Evolutionary conservation across 345 rosid genomes (phyloP).

Genomic region (Melaleuca quinquenervia): DNA sequence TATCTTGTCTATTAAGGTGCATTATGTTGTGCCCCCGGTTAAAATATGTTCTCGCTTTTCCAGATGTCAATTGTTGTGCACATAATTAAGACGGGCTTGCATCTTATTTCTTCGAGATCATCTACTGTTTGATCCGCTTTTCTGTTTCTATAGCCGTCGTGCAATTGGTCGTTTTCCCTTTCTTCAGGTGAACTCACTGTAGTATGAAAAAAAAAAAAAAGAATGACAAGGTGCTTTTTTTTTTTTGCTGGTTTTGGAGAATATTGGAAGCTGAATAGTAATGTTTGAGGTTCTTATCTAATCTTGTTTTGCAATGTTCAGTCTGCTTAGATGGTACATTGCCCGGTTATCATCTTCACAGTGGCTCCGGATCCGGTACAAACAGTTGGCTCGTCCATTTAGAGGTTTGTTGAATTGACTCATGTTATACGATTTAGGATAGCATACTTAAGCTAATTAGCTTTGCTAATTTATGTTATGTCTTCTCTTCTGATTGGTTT

Average conservation of each 20-base stretch:
- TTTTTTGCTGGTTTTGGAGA: background rate
- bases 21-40: background rate
- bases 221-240: background rate
- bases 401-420: slow-evolving; percentile 35
- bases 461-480: background rate
- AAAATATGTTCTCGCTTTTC: background rate
- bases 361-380: slow-evolving; percentile 66
- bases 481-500: background rate
- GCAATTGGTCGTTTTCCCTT: background rate
- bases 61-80: background rate
- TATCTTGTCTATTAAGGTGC: background rate
- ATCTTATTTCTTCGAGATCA: background rate
- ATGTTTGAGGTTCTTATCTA: background rate
- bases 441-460: background rate
- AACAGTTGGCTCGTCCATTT: slow-evolving; percentile 76
- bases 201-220: background rate
- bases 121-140: background rate
- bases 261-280: background rate
- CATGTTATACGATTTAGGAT: background rate
- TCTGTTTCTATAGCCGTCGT: background rate
- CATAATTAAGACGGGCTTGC: background rate
- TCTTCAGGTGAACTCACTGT: background rate
- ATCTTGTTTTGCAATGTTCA: slow-evolving; percentile 4
- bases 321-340: slow-evolving; percentile 84
- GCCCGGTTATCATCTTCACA: slow-evolving; percentile 82